Base-by-base conservation (phyloP, 495 filamentous ascomycete genomes). In the Tuber brumale region DNA sequence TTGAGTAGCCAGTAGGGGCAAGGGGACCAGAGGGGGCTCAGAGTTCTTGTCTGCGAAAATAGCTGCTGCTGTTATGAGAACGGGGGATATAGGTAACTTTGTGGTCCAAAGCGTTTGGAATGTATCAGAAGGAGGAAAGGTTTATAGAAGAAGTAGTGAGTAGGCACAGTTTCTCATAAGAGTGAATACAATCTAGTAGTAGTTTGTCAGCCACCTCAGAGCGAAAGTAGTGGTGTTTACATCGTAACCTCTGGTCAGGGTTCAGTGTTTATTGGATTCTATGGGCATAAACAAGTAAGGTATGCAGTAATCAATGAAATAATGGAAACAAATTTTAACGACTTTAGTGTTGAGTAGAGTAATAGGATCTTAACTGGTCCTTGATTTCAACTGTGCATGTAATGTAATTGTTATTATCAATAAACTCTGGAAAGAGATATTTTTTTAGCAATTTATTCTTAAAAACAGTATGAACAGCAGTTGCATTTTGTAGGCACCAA, bases 231-330 rank as follows among this genome's bases (percentile, higher is more conserved):
- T 27, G 66, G 35, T 73, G 48, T 7, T 73, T 0, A 37, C 51
- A 21, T 19, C 41, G 21, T 42, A 9, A 18, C 12, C 16, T 4
- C 19, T 19, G 19, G 45, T 48, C 0, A 0, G 45, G 6, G 45
- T 48, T 23, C 4, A 23, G 21, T 5, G 45, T 48, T 66, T 48
- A 31, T 21, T 73, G 66, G 8, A 76, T 35, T 8, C 72, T 70
- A 48, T 51, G 74, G 21, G 69, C 71, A 70, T 76, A 74, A 14
- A 74, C 45, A 75, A 77, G 39, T 14, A 69, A 72, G 76, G 78
- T 76, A 76, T 83, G 76, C 57, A 83, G 76, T 71, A 78, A 74
- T 72, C 75, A 82, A 71, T 77, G 81, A 70, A 82, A 79, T 0
- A 82, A 27, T 23, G 79, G 76, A 72, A 78, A 79, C 76, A 43